A percentile compares a stretch with the other conserved stretches of the same genome.
These are phyloP conservation scores for Chionographis japonica DNA, from an alignment of 106 monocot species.

Conservation along the genomic window DNA sequence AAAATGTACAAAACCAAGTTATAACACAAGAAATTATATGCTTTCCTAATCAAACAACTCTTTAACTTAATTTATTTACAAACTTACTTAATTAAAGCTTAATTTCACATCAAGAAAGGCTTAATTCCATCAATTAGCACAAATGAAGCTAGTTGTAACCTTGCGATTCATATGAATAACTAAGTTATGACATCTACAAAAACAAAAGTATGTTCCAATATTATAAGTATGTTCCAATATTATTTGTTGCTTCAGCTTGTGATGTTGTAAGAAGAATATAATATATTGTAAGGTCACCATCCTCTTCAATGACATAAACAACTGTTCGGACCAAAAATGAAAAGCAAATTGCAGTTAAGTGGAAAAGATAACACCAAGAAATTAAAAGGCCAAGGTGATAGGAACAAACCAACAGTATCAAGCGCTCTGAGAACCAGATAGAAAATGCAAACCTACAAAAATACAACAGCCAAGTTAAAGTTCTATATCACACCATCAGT, in stretches of 20 bases:
- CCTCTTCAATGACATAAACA: no score
- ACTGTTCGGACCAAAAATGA: neutral
- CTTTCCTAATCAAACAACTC: no score
- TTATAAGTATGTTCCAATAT: neutral
- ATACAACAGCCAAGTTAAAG: slow-evolving; percentile 13
- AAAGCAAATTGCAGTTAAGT: neutral
- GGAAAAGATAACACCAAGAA: neutral
- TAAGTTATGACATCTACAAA: neutral
- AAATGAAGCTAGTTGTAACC: no score
- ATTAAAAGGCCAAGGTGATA: neutral
- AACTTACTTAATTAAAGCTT: no score
- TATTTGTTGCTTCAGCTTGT: neutral
- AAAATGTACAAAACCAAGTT: no score
- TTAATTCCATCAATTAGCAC: no score
- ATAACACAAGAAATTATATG: no score
- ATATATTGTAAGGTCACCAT: neutral
- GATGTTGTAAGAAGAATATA: neutral
- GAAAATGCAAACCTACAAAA: slow-evolving; percentile 89
- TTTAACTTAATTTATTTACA: no score
- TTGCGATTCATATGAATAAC: neutral
- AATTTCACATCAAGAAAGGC: no score
- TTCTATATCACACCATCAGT: neutral
- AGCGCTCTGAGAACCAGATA: slow-evolving; percentile 95
- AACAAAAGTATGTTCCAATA: neutral
- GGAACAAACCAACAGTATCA: slow-evolving; percentile 82